Percentiles rank a stretch among this genome's conserved stretches.
These are phyloP conservation scores for Astragalus membranaceus DNA, from an alignment of 306 rosid species.

Conservation along the genomic window DNA sequence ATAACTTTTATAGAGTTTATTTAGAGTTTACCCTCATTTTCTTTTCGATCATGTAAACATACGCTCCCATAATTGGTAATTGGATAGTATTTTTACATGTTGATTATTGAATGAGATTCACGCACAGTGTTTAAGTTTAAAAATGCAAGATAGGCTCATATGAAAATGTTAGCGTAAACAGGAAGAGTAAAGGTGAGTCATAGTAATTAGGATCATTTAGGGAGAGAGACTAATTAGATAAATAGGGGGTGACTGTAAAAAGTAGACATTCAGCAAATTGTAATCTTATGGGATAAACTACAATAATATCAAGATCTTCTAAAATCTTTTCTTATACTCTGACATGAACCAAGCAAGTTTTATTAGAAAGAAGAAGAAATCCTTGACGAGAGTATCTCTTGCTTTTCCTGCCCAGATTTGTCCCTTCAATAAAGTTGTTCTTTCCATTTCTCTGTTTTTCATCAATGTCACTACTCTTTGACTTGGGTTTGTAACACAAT, in stretches of 20 bases:
- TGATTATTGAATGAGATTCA: conserved; percentile 3
- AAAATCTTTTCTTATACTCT: no score
- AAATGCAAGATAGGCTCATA: background rate
- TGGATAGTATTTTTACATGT: background rate
- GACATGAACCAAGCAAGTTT: background rate
- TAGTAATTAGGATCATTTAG: background rate
- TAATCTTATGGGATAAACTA: no score
- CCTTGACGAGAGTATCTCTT: background rate
- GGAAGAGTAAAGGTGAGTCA: background rate
- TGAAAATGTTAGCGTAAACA: background rate
- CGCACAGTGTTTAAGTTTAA: background rate
- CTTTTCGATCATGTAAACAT: no score
- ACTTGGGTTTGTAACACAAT: background rate
- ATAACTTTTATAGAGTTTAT: no score
- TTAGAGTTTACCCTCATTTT: no score
- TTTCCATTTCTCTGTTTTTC: background rate
- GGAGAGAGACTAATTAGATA: background rate
- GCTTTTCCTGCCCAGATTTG: background rate
- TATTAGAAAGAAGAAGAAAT: background rate
- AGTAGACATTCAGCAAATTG: background rate
- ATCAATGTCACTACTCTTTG: background rate
- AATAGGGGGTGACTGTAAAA: background rate
- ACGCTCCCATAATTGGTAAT: background rate
- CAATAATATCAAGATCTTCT: no score
- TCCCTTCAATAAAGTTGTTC: background rate